Conservation (phyloP, 225 moss, liverwort and hornwort species). For the Pseudisothecium myosuroides region DNA sequence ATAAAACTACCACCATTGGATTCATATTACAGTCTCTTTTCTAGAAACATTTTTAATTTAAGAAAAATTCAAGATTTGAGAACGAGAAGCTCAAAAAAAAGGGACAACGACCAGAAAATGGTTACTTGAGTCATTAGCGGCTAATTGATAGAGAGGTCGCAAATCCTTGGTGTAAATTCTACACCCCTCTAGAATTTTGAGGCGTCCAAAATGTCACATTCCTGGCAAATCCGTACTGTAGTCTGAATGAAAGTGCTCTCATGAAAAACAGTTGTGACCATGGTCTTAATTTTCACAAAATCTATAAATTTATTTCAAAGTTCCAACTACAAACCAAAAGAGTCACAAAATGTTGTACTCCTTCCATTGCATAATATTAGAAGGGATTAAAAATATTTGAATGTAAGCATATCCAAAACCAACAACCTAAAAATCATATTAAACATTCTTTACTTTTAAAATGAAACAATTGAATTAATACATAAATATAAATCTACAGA, state of each 20-base stretch:
- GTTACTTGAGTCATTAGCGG: too few species aligned
- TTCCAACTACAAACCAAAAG: background rate
- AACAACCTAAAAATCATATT: background rate
- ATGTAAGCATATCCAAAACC: background rate
- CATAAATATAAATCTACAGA: background rate
- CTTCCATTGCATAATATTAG: background rate
- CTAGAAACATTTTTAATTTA: too few species aligned
- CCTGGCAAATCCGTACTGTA: too few species aligned
- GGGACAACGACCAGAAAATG: too few species aligned
- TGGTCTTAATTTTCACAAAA: background rate
- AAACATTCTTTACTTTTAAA: background rate
- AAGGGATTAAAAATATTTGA: background rate
- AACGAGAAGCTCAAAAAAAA: too few species aligned
- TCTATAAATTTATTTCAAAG: background rate
- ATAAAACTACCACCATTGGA: too few species aligned
- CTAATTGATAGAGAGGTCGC: background rate
- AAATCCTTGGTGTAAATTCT: background rate
- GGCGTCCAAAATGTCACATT: background rate
- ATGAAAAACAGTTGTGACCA: background rate
- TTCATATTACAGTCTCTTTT: too few species aligned
- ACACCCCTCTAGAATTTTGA: background rate
- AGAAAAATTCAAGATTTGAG: too few species aligned
- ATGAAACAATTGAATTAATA: background rate
- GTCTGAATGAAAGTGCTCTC: background rate
- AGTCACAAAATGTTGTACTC: too few species aligned